Percentiles rank a stretch among this genome's conserved stretches.
These are phyloP conservation scores for Alternaria consortialis DNA, from an alignment of 2,329 filamentous ascomycete species.

Conservation along the genomic window DNA sequence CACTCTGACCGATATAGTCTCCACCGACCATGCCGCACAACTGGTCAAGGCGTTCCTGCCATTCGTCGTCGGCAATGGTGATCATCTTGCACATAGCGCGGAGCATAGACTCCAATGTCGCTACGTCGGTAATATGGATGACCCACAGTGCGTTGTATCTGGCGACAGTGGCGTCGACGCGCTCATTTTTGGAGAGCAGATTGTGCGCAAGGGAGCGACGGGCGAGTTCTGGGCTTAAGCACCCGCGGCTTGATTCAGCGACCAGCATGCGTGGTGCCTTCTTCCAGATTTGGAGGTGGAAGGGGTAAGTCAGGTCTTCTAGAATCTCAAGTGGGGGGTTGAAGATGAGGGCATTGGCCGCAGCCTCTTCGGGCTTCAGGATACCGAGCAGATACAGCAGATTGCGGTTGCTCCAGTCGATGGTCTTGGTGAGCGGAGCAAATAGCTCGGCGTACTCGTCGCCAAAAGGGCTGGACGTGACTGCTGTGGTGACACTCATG, in stretches of 20 bases:
- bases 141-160: constrained; percentile 22
- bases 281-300: constrained; percentile 23
- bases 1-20: constrained; percentile 1
- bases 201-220: constrained; percentile 18
- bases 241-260: constrained; percentile 15
- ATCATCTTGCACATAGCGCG: constrained; percentile 30
- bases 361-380: constrained; percentile 22
- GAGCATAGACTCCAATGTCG: constrained; percentile 16
- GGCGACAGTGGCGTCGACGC: constrained; percentile 7
- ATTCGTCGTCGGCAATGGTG: constrained; percentile 18
- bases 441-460: constrained; percentile 7
- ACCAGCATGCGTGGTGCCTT: constrained; percentile 13
- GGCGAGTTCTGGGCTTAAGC: constrained; percentile 9
- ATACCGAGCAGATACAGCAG: constrained; percentile 30
- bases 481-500: background rate
- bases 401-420: constrained; percentile 28
- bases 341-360: constrained; percentile 20
- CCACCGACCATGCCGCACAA: constrained; percentile 11
- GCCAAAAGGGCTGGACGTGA: constrained; percentile 19
- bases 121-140: constrained; percentile 8
- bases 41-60: constrained; percentile 16
- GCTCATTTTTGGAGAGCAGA: constrained; percentile 9
- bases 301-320: constrained; percentile 1
- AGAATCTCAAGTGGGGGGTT: constrained; percentile 24
- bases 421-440: background rate